Evolutionary conservation across 2,329 filamentous ascomycete species (phyloP).

Genomic region (Diaporthe sp.): DNA sequence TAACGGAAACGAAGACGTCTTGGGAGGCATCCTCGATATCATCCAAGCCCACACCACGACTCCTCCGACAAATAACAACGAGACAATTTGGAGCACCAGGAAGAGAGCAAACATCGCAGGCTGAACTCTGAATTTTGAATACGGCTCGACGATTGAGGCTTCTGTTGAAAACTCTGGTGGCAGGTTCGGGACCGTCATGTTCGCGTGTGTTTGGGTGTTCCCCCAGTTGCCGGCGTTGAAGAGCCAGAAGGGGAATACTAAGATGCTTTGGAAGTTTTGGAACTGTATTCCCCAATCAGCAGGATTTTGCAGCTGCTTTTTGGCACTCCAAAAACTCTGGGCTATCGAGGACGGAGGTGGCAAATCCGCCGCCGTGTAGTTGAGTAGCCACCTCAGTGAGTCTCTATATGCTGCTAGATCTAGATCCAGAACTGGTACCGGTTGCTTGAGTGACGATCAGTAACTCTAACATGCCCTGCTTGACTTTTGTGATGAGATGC

Average conservation of each 20-base stretch:
- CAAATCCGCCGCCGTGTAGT: neutral
- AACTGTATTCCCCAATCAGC: neutral
- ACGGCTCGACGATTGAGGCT: neutral
- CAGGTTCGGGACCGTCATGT: neutral
- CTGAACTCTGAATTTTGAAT: neutral
- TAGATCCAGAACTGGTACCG: neutral
- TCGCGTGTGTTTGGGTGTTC: neutral
- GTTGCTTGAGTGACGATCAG: too few species aligned
- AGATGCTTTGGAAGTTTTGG: neutral
- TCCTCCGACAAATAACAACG: neutral
- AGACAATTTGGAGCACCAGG: neutral
- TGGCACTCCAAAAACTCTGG: neutral
- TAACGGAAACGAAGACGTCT: neutral
- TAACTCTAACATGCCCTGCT: too few species aligned
- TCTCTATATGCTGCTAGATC: neutral
- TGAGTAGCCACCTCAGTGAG: neutral
- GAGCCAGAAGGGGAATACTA: neutral
- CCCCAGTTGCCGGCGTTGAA: neutral
- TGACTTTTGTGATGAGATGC: too few species aligned
- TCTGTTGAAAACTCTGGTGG: neutral
- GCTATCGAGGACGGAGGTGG: neutral
- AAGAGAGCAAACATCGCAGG: neutral
- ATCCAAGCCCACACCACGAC: neutral
- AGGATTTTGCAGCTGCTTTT: neutral
- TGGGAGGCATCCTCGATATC: fast-evolving